Evolutionary conservation across 2,329 filamentous ascomycete genomes (phyloP).

Genomic region (Fusarium torulosum): DNA sequence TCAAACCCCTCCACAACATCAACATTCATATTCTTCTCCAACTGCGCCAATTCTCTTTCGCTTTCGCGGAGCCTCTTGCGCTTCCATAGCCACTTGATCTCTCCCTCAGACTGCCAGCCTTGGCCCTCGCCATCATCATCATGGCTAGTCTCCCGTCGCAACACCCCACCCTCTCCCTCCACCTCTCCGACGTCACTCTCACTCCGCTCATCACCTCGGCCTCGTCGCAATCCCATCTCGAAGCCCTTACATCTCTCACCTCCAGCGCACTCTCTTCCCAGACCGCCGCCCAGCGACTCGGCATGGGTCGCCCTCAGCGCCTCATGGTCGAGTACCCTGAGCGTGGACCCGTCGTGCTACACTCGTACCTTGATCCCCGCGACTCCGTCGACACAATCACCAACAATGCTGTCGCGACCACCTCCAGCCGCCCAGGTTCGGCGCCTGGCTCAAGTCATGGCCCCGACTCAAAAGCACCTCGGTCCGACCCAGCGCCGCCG

Average conservation of each 20-base stretch:
- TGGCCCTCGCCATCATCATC: constrained; percentile 23
- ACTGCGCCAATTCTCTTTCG: constrained; percentile 16
- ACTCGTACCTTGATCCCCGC: constrained; percentile 61
- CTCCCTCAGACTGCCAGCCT: constrained; percentile 2
- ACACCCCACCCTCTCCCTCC: constrained; percentile 65
- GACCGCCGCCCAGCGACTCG: constrained; percentile 65
- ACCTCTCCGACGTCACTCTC: constrained; percentile 69
- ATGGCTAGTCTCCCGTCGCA: constrained; percentile 60
- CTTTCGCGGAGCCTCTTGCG: neutral
- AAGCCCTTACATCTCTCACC: constrained; percentile 66
- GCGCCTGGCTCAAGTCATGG: constrained; percentile 36
- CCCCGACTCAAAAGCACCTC: constrained; percentile 27
- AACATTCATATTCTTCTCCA: constrained; percentile 24
- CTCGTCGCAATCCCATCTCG: constrained; percentile 57
- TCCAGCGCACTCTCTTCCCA: constrained; percentile 66
- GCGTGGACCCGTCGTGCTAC: constrained; percentile 57
- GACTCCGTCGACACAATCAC: constrained; percentile 40
- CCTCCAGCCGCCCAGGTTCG: constrained; percentile 28
- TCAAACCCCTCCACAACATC: constrained; percentile 20
- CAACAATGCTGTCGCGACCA: constrained; percentile 25
- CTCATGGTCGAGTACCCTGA: constrained; percentile 69
- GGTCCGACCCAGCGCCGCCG: constrained; percentile 26
- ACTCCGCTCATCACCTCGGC: constrained; percentile 70
- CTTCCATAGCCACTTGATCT: neutral
- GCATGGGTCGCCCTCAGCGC: constrained; percentile 66